Conservation (phyloP, 1,284 basidiomycete species). For the Leccinum griseonigrum region DNA sequence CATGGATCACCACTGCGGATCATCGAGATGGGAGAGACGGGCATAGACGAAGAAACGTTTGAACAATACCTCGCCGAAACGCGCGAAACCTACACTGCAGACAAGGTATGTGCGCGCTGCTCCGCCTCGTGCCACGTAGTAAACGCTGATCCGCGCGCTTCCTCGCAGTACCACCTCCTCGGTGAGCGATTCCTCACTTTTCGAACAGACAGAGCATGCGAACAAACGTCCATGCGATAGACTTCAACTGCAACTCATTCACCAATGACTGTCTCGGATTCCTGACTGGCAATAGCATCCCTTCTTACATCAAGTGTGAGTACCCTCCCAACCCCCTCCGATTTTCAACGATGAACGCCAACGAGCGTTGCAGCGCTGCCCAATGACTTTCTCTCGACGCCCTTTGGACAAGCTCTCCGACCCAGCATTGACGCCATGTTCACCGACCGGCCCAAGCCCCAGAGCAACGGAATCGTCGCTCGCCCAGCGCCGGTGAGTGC, state of each 20-base stretch:
- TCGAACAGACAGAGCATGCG: background rate
- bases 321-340: background rate
- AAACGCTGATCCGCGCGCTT: conserved; percentile 1
- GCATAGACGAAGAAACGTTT: conserved; percentile 82
- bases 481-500: conserved; percentile 30
- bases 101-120: conserved; percentile 55
- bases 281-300: conserved; percentile 77
- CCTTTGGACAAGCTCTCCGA: conserved; percentile 82
- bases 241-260: conserved; percentile 91
- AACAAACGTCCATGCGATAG: conserved; percentile 34
- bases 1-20: conserved; percentile 70
- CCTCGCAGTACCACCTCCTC: conserved; percentile 79
- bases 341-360: background rate
- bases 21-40: conserved; percentile 80
- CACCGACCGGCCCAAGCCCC: conserved; percentile 44
- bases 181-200: conserved; percentile 40
- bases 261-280: conserved; percentile 86
- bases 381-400: conserved; percentile 86
- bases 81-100: conserved; percentile 78
- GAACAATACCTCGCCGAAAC: conserved; percentile 78
- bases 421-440: conserved; percentile 91
- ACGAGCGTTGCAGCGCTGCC: conserved; percentile 64
- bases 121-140: background rate
- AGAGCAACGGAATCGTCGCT: conserved; percentile 37
- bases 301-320: conserved; percentile 72